These are phyloP conservation scores for Apiotrichum sp. DNA, from an alignment of 1,284 basidiomycete genomes.

Conservation along the genomic window DNA sequence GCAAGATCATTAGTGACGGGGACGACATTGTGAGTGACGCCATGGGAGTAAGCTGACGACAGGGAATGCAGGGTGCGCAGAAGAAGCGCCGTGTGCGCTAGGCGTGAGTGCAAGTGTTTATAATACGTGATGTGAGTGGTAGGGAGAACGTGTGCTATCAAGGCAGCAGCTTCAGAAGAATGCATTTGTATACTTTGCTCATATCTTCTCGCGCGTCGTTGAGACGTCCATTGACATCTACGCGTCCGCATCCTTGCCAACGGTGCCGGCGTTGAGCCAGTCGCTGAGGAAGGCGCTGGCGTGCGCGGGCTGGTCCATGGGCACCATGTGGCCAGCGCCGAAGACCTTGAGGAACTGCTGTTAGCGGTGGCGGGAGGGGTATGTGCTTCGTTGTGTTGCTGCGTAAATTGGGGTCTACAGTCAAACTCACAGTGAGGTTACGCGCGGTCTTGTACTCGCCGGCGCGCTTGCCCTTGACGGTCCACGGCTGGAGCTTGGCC, in stretches of 20 bases:
- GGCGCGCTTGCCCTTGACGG: conserved; percentile 47
- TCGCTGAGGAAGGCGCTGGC: conserved; percentile 43
- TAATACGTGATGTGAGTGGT: no score
- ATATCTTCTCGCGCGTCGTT: no score
- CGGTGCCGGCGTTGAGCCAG: conserved; percentile 34
- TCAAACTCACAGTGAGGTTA: conserved; percentile 56
- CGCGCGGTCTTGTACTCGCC: conserved; percentile 57
- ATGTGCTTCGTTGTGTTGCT: no score
- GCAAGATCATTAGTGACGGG: conserved; percentile 13
- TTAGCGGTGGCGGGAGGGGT: background rate
- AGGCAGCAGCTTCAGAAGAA: no score
- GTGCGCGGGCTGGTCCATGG: conserved; percentile 47
- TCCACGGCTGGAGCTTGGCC: conserved; percentile 49
- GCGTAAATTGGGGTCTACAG: conserved; percentile 42
- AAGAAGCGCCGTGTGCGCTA: conserved; percentile 26
- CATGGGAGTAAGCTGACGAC: conserved; percentile 16
- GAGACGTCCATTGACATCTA: no score
- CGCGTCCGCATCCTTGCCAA: background rate
- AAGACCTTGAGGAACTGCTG: conserved; percentile 27
- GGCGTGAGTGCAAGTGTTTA: no score
- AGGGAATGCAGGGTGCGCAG: conserved; percentile 20
- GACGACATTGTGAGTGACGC: conserved; percentile 18
- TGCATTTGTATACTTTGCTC: no score
- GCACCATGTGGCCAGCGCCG: conserved; percentile 47
- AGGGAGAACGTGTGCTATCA: no score